A percentile compares a stretch with the other conserved stretches of the same genome.
Conservation (phyloP, 108 stramenopile genomes). For the Asterionellopsis glacialis region DNA sequence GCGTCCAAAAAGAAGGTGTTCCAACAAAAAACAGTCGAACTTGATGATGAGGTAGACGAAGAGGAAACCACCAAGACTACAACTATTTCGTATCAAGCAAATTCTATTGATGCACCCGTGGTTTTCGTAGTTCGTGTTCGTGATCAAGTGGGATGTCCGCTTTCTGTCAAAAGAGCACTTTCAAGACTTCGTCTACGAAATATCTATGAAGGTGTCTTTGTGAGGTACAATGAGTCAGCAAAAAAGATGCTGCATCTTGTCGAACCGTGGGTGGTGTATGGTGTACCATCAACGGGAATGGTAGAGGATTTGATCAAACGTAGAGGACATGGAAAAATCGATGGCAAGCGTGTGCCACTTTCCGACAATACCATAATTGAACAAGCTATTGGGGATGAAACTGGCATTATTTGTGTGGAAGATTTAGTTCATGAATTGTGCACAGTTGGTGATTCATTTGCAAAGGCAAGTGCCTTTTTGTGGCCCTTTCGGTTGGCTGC, state of each 20-base stretch:
- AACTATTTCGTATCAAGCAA: constrained; percentile 60
- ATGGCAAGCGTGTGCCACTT: constrained; percentile 69
- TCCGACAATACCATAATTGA: constrained; percentile 84
- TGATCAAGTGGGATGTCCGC: constrained; percentile 42
- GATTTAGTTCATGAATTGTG: constrained; percentile 79
- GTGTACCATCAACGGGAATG: constrained; percentile 56
- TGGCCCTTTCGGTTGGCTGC: constrained; percentile 76
- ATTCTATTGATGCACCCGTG: constrained; percentile 61
- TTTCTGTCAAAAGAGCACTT: constrained; percentile 45
- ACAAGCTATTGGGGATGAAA: constrained; percentile 55
- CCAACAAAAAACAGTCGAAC: constrained; percentile 41
- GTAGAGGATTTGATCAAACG: constrained; percentile 73
- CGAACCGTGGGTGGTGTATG: constrained; percentile 82
- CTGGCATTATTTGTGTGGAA: constrained; percentile 83
- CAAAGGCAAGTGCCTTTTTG: constrained; percentile 50
- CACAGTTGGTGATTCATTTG: constrained; percentile 30
- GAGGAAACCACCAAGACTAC: constrained; percentile 14
- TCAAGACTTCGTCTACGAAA: constrained; percentile 50
- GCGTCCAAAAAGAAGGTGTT: constrained; percentile 57
- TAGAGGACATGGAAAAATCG: constrained; percentile 58
- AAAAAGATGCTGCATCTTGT: constrained; percentile 71
- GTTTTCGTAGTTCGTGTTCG: constrained; percentile 81
- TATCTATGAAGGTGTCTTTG: constrained; percentile 70
- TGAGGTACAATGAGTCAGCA: constrained; percentile 50
- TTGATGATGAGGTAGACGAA: constrained; percentile 20